These are phyloP conservation scores for Allium fistulosum DNA, from an alignment of 106 monocot genomes.

Conservation along the genomic window DNA sequence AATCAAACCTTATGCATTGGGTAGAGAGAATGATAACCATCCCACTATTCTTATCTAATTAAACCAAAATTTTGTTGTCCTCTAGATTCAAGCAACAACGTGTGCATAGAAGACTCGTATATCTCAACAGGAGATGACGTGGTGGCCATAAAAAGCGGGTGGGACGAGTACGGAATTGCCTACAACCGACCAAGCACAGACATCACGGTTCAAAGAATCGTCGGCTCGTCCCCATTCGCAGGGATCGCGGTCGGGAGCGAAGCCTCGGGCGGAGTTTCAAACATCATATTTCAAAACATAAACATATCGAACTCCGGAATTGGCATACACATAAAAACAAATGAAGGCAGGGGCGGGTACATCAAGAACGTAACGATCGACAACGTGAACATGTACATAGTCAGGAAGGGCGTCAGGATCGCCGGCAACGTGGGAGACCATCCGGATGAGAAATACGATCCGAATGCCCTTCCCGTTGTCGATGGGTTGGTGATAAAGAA, in stretches of 20 bases:
- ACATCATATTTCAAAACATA: slow-evolving; percentile 39
- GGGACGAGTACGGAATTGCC: slow-evolving; percentile 44
- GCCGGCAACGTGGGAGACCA: slow-evolving; percentile 29
- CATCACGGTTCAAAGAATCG: slow-evolving; percentile 26
- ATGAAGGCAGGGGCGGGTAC: slow-evolving; percentile 33
- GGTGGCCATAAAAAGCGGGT: slow-evolving; percentile 32
- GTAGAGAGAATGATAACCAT: too few species aligned
- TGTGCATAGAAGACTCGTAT: slow-evolving; percentile 40
- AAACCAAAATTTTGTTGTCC: too few species aligned
- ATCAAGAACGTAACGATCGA: slow-evolving; percentile 29
- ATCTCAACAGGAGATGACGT: slow-evolving; percentile 36
- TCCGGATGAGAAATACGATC: slow-evolving; percentile 26
- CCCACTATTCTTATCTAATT: too few species aligned
- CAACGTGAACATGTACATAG: slow-evolving; percentile 22
- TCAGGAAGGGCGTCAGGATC: slow-evolving; percentile 20
- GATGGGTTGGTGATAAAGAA: slow-evolving; percentile 25
- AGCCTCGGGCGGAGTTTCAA: slow-evolving; percentile 48
- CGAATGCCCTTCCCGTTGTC: slow-evolving; percentile 24
- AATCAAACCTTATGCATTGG: too few species aligned
- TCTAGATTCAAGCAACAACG: slow-evolving; percentile 40
- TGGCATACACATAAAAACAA: slow-evolving; percentile 75
- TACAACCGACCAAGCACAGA: slow-evolving; percentile 23
- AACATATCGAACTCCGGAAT: slow-evolving; percentile 37
- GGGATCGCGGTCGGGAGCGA: slow-evolving; percentile 47
- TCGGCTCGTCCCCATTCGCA: slow-evolving; percentile 32